phyloP scores from a whole-genome alignment of 768 basidiomycete genomes.

The Polyporus arcularius region DNA sequence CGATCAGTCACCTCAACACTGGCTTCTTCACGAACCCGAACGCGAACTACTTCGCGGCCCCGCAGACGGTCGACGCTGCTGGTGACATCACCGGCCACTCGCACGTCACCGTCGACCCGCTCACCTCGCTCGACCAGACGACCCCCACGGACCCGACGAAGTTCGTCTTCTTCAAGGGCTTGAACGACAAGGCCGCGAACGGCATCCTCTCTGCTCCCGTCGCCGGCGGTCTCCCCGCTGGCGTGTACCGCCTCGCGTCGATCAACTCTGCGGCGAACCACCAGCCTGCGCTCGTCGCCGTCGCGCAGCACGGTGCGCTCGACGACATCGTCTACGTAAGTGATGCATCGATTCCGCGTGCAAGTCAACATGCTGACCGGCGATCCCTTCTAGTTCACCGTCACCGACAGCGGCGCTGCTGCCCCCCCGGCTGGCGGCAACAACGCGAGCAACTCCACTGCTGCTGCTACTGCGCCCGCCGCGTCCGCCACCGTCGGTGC shows the following conservation, averaged over 20 bases:
- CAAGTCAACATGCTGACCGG: neutral
- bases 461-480: constrained; percentile 8
- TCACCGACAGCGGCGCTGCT: constrained; percentile 21
- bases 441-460: neutral
- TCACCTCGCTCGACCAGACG: constrained; percentile 50
- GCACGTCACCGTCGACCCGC: constrained; percentile 60
- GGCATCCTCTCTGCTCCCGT: constrained; percentile 44
- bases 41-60: constrained; percentile 55
- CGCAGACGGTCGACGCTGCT: constrained; percentile 45
- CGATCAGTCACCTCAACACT: constrained; percentile 45
- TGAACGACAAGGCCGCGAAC: constrained; percentile 46
- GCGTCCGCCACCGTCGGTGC: constrained; percentile 12
- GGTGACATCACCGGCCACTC: constrained; percentile 63
- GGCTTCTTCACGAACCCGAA: constrained; percentile 63
- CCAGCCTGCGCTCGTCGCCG: constrained; percentile 37
- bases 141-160: constrained; percentile 46
- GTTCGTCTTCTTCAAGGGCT: constrained; percentile 61
- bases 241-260: constrained; percentile 43
- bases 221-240: constrained; percentile 43
- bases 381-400: constrained; percentile 24
- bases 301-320: constrained; percentile 44
- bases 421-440: constrained; percentile 5
- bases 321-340: constrained; percentile 44
- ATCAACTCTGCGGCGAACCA: constrained; percentile 52
- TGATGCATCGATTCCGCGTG: neutral